Evolutionary conservation across 768 basidiomycete genomes (phyloP).

Genomic region (Trametes sanguinea): DNA sequence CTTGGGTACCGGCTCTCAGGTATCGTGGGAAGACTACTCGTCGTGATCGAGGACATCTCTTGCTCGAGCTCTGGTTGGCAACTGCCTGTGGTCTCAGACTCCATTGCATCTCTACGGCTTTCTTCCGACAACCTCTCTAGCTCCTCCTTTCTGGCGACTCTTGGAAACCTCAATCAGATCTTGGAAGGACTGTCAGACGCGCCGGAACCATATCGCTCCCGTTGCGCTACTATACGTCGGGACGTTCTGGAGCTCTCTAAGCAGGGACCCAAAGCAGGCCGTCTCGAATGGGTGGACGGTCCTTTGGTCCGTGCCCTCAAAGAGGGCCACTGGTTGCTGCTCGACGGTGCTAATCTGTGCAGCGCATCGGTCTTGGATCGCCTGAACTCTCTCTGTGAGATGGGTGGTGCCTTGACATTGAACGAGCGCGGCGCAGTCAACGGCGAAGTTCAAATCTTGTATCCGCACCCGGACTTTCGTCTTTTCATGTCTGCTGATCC

Average conservation of each 20-base stretch:
- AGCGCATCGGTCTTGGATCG: conserved; percentile 94
- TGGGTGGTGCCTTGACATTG: conserved; percentile 76
- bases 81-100: conserved; percentile 1
- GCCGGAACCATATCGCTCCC: conserved; percentile 11
- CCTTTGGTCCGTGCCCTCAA: conserved; percentile 86
- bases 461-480: conserved; percentile 86
- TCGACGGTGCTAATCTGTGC: conserved; percentile 94
- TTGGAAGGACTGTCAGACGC: conserved; percentile 32
- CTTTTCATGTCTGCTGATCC: conserved; percentile 95
- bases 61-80: conserved; percentile 12
- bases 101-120: not conserved
- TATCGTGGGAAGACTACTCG: conserved; percentile 44
- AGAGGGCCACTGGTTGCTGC: conserved; percentile 83
- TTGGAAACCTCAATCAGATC: conserved; percentile 13
- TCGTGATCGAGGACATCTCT: conserved; percentile 18
- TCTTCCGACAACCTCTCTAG: conserved; percentile 12
- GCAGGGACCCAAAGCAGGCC: conserved; percentile 42
- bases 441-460: conserved; percentile 70
- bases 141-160: not conserved
- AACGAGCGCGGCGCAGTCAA: conserved; percentile 87
- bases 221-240: conserved; percentile 20
- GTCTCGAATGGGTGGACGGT: conserved; percentile 95
- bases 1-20: conserved; percentile 39
- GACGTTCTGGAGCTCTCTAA: conserved; percentile 29
- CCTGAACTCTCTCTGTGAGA: conserved; percentile 94